Evolutionary conservation across 495 filamentous ascomycete genomes (phyloP), one percentile per base, ranked within the genome.

Genomic region (Rostrohypoxylon terebratum): DNA sequence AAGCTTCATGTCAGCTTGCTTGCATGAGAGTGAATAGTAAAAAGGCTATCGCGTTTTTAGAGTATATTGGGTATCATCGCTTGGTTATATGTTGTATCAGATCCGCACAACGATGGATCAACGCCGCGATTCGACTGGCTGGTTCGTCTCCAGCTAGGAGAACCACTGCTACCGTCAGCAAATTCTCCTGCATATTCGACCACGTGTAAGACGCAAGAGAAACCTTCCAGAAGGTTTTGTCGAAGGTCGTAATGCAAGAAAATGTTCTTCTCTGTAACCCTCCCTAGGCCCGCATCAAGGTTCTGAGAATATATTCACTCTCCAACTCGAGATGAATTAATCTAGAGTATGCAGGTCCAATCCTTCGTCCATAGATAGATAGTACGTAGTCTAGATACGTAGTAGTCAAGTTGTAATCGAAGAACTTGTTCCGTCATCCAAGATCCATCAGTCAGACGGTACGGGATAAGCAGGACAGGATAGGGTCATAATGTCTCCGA

Each of bases 191-290:
- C 65, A 69, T 54, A 66, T 69, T 25, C 60, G n/a, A 54, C 71
- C 71, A 74, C 71, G 71, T 74, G 71, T 74, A 70, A 59, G 50
- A 69, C 25, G 71, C 51, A 44, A 60, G 57, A 74, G 66, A 74
- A 69, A 51, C 31, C 58, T 70, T 74, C 71, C 67, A 0, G 71
- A 74, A 74, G 71, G 62, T 59, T 58, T 70, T 21, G 14, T 74
- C n/a, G 71, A 74, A 69, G 66, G 66, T 53, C 44, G 21, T 10
- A 67, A 21, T 66, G 58, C 55, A 51, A 38, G 36, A 21, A 48
- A 65, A 58, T 34, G 45, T 61, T 51, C 6, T 8, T 68, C 25
- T 69, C 36, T 70, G 66, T 31, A 74, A 70, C 66, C 66, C 71
- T 69, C 57, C 66, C 38, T 31, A 28, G 36, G 48, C 45, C 57